Conservation (phyloP, 2,329 filamentous ascomycete species). For the Aureobasidium zeae region DNA sequence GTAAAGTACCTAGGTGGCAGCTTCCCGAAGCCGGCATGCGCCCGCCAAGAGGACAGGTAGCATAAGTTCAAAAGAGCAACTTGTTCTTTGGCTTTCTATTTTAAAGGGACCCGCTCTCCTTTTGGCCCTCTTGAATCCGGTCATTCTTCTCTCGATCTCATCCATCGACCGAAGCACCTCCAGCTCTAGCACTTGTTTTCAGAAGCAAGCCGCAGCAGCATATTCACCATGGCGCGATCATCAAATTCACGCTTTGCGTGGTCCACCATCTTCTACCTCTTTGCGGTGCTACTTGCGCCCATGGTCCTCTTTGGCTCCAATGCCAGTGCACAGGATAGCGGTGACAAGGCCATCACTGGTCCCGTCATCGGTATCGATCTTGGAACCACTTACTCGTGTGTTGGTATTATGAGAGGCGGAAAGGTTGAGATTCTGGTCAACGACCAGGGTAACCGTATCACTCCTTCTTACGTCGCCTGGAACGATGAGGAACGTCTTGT, state of each 20-base stretch:
- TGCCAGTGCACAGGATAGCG: conserved; percentile 59
- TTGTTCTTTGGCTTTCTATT: conserved; percentile 10
- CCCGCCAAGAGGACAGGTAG: too few species aligned
- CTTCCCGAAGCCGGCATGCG: background rate
- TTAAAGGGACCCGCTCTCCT: conserved; percentile 6
- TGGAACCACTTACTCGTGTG: conserved; percentile 78
- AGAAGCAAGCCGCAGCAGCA: conserved; percentile 1
- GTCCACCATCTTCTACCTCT: conserved; percentile 85
- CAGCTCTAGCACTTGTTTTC: conserved; percentile 1
- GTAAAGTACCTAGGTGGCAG: background rate
- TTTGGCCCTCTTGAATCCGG: background rate
- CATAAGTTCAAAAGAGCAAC: too few species aligned
- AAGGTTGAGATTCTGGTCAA: conserved; percentile 94
- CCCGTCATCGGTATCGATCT: conserved; percentile 94
- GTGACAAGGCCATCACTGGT: conserved; percentile 59
- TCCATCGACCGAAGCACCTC: too few species aligned
- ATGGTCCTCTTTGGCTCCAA: conserved; percentile 66
- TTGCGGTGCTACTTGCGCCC: conserved; percentile 75
- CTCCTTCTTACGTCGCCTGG: conserved; percentile 53
- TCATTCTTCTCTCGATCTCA: conserved; percentile 1
- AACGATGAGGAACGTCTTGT: conserved; percentile 95
- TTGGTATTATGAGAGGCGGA: conserved; percentile 91
- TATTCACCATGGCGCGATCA: conserved; percentile 18
- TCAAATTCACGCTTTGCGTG: conserved; percentile 38
- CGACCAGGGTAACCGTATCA: conserved; percentile 95